Percentiles rank a stretch among this genome's conserved stretches.
Conservation (phyloP, 1,284 basidiomycete species). For the Volvariella volvacea region DNA sequence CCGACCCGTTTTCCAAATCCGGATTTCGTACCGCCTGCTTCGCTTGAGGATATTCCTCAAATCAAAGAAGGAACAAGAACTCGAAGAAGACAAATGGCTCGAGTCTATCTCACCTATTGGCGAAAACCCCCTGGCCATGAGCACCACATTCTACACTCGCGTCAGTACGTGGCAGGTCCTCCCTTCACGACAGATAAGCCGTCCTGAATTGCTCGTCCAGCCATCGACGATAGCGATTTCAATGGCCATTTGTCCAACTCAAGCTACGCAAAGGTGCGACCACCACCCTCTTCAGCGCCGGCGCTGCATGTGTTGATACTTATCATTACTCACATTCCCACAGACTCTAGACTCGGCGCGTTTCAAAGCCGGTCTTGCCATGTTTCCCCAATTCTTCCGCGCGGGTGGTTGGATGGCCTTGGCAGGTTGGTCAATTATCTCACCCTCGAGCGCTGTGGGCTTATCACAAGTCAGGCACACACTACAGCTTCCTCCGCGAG, state of each 20-base stretch:
- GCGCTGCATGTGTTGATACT: neutral
- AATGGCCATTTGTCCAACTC: constrained; percentile 73
- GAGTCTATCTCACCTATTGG: constrained; percentile 50
- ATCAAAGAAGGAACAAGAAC: constrained; percentile 27
- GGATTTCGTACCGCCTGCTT: constrained; percentile 29
- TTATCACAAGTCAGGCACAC: constrained; percentile 39
- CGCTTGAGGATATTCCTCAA: constrained; percentile 34
- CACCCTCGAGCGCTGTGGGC: neutral
- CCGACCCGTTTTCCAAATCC: constrained; percentile 34
- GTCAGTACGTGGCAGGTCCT: constrained; percentile 42
- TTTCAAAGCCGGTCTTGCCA: constrained; percentile 32
- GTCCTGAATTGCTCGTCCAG: constrained; percentile 24
- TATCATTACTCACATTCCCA: neutral
- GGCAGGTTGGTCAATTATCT: constrained; percentile 37
- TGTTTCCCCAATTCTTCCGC: constrained; percentile 58
- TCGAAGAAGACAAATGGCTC: constrained; percentile 34
- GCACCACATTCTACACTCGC: constrained; percentile 36
- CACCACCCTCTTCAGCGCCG: neutral
- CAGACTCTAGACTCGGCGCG: constrained; percentile 39
- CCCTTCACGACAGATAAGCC: no score
- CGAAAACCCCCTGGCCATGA: constrained; percentile 43
- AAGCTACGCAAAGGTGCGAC: constrained; percentile 60
- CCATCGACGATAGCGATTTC: constrained; percentile 65
- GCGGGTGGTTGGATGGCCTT: constrained; percentile 66
- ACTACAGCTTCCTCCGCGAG: constrained; percentile 73